Percentiles rank a stretch among this genome's conserved stretches.
Evolutionary conservation across 1,139 yeast species (phyloP).

Genomic region (Sugiyamaella pinicola): DNA sequence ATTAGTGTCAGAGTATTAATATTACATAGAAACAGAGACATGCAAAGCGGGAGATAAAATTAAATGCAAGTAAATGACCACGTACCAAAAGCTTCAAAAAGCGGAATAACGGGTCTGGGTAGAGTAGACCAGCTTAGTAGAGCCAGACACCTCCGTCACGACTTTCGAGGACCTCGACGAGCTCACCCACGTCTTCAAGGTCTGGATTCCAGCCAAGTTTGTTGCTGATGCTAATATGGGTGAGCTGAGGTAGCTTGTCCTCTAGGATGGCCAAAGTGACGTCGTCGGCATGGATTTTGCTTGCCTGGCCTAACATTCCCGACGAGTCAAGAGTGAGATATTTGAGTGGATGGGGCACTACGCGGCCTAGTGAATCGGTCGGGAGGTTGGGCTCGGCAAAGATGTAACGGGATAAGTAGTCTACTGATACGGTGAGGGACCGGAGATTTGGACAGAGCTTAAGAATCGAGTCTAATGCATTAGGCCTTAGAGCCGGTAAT

Average conservation of each 20-base stretch:
- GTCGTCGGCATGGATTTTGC: constrained; percentile 84
- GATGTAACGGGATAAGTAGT: constrained; percentile 63
- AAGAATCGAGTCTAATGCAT: constrained; percentile 73
- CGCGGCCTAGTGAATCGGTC: constrained; percentile 27
- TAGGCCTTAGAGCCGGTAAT: constrained; percentile 74
- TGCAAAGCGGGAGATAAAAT: not conserved
- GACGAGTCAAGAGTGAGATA: constrained; percentile 76
- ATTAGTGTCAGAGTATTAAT: too few species aligned
- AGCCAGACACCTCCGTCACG: constrained; percentile 43
- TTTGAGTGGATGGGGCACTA: constrained; percentile 56
- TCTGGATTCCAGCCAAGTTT: constrained; percentile 87
- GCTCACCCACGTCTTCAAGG: constrained; percentile 66
- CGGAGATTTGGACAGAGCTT: constrained; percentile 71
- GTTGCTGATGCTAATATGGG: constrained; percentile 65
- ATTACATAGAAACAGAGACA: too few species aligned
- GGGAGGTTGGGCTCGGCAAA: constrained; percentile 40
- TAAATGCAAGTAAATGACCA: not conserved
- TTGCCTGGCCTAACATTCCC: constrained; percentile 84
- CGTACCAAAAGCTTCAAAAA: too few species aligned
- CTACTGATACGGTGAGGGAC: constrained; percentile 71
- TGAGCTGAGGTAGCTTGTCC: constrained; percentile 67
- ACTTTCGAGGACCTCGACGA: constrained; percentile 48
- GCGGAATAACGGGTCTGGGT: constrained; percentile 16
- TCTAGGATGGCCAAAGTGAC: constrained; percentile 82
- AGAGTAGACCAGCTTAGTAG: constrained; percentile 16